phyloP scores from a whole-genome alignment of 805 yeast species.

The Vanderwaltozyma yarrowii region DNA sequence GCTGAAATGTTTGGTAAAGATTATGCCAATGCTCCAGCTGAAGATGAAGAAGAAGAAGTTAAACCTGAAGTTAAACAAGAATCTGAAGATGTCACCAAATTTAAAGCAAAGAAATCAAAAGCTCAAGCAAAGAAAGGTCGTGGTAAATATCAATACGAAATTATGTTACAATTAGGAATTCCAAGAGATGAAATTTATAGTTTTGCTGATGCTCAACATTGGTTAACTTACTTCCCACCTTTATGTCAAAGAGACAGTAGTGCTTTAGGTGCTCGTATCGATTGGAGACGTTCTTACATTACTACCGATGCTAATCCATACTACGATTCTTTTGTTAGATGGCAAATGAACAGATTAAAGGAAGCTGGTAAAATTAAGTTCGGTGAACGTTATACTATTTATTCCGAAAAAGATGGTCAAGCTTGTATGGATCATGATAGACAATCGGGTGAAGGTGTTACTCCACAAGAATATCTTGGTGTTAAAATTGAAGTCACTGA shows the following conservation, averaged over 20 bases:
- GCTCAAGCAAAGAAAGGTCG: slow-evolving; percentile 91
- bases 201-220: slow-evolving; percentile 85
- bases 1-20: slow-evolving; percentile 81
- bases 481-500: slow-evolving; percentile 72
- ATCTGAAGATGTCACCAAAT: slow-evolving; percentile 77
- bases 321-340: slow-evolving; percentile 88
- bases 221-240: slow-evolving; percentile 91
- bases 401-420: slow-evolving; percentile 96
- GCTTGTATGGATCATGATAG: slow-evolving; percentile 99
- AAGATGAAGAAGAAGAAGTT: slow-evolving; percentile 36
- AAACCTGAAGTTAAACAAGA: slow-evolving; percentile 26
- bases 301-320: slow-evolving; percentile 94
- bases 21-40: slow-evolving; percentile 57
- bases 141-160: slow-evolving; percentile 90
- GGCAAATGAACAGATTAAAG: slow-evolving; percentile 90
- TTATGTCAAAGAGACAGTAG: slow-evolving; percentile 72
- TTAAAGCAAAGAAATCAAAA: slow-evolving; percentile 86
- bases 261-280: slow-evolving; percentile 83
- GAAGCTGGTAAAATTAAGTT: slow-evolving; percentile 86
- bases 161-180: slow-evolving; percentile 90
- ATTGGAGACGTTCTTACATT: slow-evolving; percentile 94
- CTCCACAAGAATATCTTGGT: slow-evolving; percentile 93
- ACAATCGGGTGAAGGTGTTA: slow-evolving; percentile 91
- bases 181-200: slow-evolving; percentile 70
- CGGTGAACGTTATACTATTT: slow-evolving; percentile 96